These are phyloP conservation scores for Artemisia argyi DNA, from an alignment of 129 eudicot genomes.

Conservation along the genomic window DNA sequence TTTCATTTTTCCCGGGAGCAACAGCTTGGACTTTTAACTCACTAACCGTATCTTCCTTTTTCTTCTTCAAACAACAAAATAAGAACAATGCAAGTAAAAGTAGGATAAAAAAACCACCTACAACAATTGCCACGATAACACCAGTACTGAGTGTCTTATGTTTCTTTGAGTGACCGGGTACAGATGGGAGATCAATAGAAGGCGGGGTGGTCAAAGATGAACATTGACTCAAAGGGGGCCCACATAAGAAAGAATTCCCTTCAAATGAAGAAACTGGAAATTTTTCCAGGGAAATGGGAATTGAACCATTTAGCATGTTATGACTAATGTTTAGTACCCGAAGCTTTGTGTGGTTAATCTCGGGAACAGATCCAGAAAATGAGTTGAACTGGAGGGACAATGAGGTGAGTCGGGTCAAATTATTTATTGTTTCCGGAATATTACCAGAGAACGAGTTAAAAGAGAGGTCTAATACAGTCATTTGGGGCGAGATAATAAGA, in stretches of 20 bases:
- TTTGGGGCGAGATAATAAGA: slow-evolving; percentile 42
- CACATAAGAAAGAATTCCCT: slow-evolving; percentile 77
- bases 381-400: slow-evolving; percentile 66
- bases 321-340: slow-evolving; percentile 56
- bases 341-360: slow-evolving; percentile 48
- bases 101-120: slow-evolving; percentile 46
- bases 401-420: slow-evolving; percentile 49
- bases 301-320: slow-evolving; percentile 60
- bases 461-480: slow-evolving; percentile 61
- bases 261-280: slow-evolving; percentile 69
- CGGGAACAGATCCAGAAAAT: slow-evolving; percentile 61
- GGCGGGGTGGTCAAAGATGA: slow-evolving; percentile 45
- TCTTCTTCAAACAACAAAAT: slow-evolving; percentile 52
- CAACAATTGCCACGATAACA: slow-evolving; percentile 49
- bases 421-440: slow-evolving; percentile 38
- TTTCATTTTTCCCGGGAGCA: slow-evolving; percentile 46
- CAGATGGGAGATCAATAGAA: slow-evolving; percentile 12
- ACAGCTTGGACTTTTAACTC: slow-evolving; percentile 54
- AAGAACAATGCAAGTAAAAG: slow-evolving; percentile 33
- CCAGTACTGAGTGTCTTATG: slow-evolving; percentile 47
- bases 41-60: slow-evolving; percentile 21
- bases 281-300: slow-evolving; percentile 61
- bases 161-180: slow-evolving; percentile 18
- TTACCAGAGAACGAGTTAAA: slow-evolving; percentile 71
- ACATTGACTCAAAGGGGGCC: slow-evolving; percentile 62